These are phyloP conservation scores for Clitocybe nebularis DNA, from an alignment of 1,284 basidiomycete species.

Conservation along the genomic window DNA sequence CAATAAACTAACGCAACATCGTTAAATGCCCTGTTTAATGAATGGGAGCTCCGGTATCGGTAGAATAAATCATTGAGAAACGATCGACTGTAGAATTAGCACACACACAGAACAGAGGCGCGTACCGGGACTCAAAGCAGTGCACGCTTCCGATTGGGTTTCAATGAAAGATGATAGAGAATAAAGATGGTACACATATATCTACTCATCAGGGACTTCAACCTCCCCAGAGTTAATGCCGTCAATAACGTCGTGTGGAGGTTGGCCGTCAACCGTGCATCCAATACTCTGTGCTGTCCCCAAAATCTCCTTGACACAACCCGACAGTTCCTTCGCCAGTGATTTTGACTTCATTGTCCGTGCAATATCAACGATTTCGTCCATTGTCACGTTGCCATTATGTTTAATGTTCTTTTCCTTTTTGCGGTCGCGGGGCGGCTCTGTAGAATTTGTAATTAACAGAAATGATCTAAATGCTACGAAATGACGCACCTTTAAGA, in stretches of 20 bases:
- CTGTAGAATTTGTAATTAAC: constrained; percentile 37
- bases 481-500: constrained; percentile 77
- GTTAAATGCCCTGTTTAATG: too few relatives aligned
- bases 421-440: constrained; percentile 98
- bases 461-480: constrained; percentile 1
- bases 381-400: constrained; percentile 90
- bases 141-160: too few relatives aligned
- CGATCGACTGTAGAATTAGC: too few relatives aligned
- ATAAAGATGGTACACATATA: constrained; percentile 19
- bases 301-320: constrained; percentile 92
- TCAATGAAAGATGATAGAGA: constrained; percentile 9
- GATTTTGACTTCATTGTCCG: constrained; percentile 97
- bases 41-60: too few relatives aligned
- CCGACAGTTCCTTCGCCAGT: constrained; percentile 87
- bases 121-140: too few relatives aligned
- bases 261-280: constrained; percentile 94
- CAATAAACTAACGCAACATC: too few relatives aligned
- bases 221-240: constrained; percentile 94
- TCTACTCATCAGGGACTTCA: constrained; percentile 92
- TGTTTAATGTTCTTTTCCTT: constrained; percentile 99
- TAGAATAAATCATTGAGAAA: too few relatives aligned
- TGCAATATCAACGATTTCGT: constrained; percentile 94
- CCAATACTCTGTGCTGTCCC: constrained; percentile 94
- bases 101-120: too few relatives aligned
- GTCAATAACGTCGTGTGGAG: constrained; percentile 95